Evolutionary conservation across 257 asterid genomes (phyloP).

Genomic region (Rauvolfia tetraphylla): DNA sequence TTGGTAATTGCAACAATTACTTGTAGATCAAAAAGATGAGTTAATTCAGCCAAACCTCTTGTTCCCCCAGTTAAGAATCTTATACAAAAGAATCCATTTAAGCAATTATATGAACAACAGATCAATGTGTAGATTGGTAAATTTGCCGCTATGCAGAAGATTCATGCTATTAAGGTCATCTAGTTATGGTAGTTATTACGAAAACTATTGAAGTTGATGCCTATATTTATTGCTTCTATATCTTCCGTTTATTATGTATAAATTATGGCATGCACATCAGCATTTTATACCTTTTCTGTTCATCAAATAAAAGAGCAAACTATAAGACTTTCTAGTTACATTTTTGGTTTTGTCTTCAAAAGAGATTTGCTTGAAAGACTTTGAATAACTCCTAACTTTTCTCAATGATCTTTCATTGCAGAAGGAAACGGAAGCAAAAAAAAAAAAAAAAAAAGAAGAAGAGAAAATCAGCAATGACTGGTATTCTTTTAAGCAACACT

Average conservation of each 20-base stretch:
- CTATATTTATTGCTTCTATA: not conserved
- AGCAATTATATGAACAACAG: too few relatives aligned
- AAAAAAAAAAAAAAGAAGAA: not conserved
- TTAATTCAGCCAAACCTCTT: too few relatives aligned
- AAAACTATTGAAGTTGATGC: not conserved
- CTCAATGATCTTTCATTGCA: slow-evolving; percentile 1
- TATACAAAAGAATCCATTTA: too few relatives aligned
- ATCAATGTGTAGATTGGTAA: not conserved
- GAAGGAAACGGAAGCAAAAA: too few relatives aligned
- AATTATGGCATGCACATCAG: not conserved
- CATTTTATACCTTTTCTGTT: not conserved
- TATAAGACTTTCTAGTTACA: not conserved
- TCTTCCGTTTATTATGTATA: not conserved
- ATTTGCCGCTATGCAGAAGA: not conserved
- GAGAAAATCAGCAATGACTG: slow-evolving; percentile 39
- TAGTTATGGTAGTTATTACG: not conserved
- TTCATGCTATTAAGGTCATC: too few relatives aligned
- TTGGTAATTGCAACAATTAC: too few relatives aligned
- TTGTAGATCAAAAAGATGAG: too few relatives aligned
- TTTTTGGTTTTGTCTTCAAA: not conserved
- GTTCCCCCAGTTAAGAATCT: too few relatives aligned
- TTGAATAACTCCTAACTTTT: not conserved
- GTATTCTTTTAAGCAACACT: slow-evolving; percentile 53
- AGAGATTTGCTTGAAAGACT: not conserved
- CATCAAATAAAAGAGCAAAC: not conserved